Conservation (phyloP, 106 monocot genomes). For the Narthecium ossifragum region DNA sequence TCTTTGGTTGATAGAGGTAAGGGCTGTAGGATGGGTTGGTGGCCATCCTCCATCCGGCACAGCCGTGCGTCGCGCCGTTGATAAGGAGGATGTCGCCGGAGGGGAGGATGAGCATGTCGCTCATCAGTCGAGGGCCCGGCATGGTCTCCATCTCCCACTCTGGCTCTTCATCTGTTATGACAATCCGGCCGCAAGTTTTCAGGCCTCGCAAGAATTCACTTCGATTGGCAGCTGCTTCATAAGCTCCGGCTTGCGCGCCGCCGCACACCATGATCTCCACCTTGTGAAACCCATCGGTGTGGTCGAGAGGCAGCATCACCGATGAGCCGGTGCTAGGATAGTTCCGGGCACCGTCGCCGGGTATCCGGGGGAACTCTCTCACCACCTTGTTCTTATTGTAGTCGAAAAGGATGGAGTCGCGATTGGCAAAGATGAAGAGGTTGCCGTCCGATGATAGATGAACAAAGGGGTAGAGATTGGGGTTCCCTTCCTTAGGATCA, state of each 20-base stretch:
- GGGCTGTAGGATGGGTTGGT: constrained; percentile 16
- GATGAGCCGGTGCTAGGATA: constrained; percentile 35
- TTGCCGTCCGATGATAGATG: constrained; percentile 26
- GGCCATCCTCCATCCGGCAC: constrained; percentile 19
- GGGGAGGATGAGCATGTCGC: constrained; percentile 31
- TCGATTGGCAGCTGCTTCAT: not conserved
- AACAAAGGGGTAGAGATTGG: constrained; percentile 35
- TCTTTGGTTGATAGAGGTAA: constrained; percentile 7
- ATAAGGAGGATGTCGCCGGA: constrained; percentile 23
- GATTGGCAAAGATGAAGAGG: constrained; percentile 33
- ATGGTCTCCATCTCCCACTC: constrained; percentile 32
- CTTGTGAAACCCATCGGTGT: not conserved
- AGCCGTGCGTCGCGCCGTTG: constrained; percentile 21
- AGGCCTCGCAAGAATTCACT: constrained; percentile 11
- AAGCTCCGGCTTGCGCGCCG: not conserved
- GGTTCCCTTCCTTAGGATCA: constrained; percentile 16
- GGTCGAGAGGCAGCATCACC: constrained; percentile 17
- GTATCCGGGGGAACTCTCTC: constrained; percentile 10
- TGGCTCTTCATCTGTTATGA: constrained; percentile 20
- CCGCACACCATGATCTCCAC: constrained; percentile 32
- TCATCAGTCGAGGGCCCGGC: constrained; percentile 26
- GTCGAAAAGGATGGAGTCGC: constrained; percentile 16
- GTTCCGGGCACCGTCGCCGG: constrained; percentile 10
- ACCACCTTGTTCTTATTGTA: constrained; percentile 5
- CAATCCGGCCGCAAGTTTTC: constrained; percentile 16